Conservation (phyloP, 495 filamentous ascomycete species). For the Xylona heveae region DNA sequence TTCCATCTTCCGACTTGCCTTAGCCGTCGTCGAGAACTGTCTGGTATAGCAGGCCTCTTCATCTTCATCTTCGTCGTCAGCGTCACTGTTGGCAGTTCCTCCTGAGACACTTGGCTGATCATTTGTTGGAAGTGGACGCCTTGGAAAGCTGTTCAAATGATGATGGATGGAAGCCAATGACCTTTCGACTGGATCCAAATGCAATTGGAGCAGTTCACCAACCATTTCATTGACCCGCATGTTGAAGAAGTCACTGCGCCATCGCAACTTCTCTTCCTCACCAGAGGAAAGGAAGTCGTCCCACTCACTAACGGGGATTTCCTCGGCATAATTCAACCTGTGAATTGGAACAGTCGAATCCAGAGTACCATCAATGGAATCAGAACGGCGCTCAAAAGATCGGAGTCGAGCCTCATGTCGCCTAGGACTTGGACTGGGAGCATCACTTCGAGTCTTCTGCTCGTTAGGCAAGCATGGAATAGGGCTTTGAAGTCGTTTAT, state of each 20-base stretch:
- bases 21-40: constrained; percentile 40
- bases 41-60: constrained; percentile 23
- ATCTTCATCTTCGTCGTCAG: constrained; percentile 83
- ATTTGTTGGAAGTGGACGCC: constrained; percentile 16
- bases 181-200: constrained; percentile 58
- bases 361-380: constrained; percentile 6
- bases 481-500: constrained; percentile 17
- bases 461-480: constrained; percentile 17
- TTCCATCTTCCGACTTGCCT: constrained; percentile 56
- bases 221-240: constrained; percentile 70
- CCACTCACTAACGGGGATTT: constrained; percentile 71
- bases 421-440: constrained; percentile 53
- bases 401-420: constrained; percentile 28
- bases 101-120: constrained; percentile 34
- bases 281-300: constrained; percentile 63
- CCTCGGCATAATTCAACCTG: constrained; percentile 38
- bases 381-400: constrained; percentile 10
- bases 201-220: constrained; percentile 50
- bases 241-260: constrained; percentile 64
- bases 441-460: constrained; percentile 41
- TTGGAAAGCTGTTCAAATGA: constrained; percentile 29
- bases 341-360: constrained; percentile 39
- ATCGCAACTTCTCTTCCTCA: constrained; percentile 60
- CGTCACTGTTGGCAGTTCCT: constrained; percentile 60
- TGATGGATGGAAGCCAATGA: constrained; percentile 55